A percentile compares a stretch with the other conserved stretches of the same genome.
Evolutionary conservation across 1,284 basidiomycete genomes (phyloP).

Genomic region (Crepidotus sp.): DNA sequence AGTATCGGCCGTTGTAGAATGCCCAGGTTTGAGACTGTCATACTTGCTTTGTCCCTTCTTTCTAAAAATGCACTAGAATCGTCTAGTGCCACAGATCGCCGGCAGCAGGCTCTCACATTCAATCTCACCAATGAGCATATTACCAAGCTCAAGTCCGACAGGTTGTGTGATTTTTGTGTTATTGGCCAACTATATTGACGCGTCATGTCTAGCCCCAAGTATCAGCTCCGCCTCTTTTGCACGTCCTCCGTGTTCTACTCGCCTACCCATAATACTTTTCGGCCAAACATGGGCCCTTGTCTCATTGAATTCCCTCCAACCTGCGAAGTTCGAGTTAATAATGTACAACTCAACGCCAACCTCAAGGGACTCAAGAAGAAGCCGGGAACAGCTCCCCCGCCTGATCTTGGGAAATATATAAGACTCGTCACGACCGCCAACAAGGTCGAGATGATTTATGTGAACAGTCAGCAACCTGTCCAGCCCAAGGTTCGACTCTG

Average conservation of each 20-base stretch:
- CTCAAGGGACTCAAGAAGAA: conserved; percentile 93
- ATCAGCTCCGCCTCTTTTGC: conserved; percentile 85
- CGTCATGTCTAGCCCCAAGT: conserved; percentile 42
- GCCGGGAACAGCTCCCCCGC: conserved; percentile 90
- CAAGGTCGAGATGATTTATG: conserved; percentile 81
- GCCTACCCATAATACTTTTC: conserved; percentile 40
- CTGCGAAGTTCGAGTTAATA: conserved; percentile 86
- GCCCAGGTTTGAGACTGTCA: conserved; percentile 48
- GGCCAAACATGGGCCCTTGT: conserved; percentile 42
- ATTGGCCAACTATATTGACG: conserved; percentile 12
- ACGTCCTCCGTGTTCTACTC: conserved; percentile 83
- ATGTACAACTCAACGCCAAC: conserved; percentile 60
- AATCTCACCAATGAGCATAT: conserved; percentile 56
- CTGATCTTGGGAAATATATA: conserved; percentile 65
- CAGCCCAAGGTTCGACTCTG: conserved; percentile 51
- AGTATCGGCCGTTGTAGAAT: conserved; percentile 57
- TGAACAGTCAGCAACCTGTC: conserved; percentile 76
- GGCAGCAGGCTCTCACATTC: conserved; percentile 53
- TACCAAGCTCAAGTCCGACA: conserved; percentile 45
- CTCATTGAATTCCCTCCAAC: conserved; percentile 89
- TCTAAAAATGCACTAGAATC: conserved; percentile 47
- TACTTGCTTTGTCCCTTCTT: neutral
- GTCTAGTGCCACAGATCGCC: conserved; percentile 64
- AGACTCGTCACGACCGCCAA: conserved; percentile 46
- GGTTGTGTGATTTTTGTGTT: conserved; percentile 28